Evolutionary conservation across 2,329 filamentous ascomycete species (phyloP).

Genomic region (Clonostachys rhizophaga): DNA sequence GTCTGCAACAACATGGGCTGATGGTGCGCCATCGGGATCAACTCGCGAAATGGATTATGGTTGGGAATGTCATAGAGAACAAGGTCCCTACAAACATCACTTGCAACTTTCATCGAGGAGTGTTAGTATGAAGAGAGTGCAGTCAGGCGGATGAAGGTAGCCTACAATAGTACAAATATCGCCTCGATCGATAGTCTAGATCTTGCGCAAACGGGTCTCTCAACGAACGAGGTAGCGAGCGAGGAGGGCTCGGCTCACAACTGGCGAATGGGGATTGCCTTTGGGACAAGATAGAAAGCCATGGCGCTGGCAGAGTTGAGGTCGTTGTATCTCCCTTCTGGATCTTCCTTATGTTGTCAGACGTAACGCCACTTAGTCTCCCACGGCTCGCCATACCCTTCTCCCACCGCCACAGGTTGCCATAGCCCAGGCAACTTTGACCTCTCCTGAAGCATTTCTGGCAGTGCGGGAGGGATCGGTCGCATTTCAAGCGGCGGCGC

Average conservation of each 20-base stretch:
- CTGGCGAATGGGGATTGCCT: no score
- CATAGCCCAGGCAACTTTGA: constrained; percentile 57
- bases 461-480: constrained; percentile 53
- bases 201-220: no score
- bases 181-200: no score
- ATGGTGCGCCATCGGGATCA: constrained; percentile 38
- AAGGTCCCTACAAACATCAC: constrained; percentile 48
- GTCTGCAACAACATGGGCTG: constrained; percentile 42
- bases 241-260: background rate
- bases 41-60: constrained; percentile 41
- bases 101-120: constrained; percentile 25
- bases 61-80: constrained; percentile 39
- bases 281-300: background rate
- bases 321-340: no score
- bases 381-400: constrained; percentile 43
- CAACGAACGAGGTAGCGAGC: no score
- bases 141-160: background rate
- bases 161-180: background rate
- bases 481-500: constrained; percentile 55
- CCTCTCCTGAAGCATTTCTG: constrained; percentile 53
- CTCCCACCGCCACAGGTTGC: constrained; percentile 56
- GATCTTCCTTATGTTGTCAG: no score
- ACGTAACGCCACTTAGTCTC: constrained; percentile 14
- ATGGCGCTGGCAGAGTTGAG: background rate
- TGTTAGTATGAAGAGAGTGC: background rate